phyloP scores from a whole-genome alignment of 2,329 filamentous ascomycete species.

The Paramyrothecium sp. region DNA sequence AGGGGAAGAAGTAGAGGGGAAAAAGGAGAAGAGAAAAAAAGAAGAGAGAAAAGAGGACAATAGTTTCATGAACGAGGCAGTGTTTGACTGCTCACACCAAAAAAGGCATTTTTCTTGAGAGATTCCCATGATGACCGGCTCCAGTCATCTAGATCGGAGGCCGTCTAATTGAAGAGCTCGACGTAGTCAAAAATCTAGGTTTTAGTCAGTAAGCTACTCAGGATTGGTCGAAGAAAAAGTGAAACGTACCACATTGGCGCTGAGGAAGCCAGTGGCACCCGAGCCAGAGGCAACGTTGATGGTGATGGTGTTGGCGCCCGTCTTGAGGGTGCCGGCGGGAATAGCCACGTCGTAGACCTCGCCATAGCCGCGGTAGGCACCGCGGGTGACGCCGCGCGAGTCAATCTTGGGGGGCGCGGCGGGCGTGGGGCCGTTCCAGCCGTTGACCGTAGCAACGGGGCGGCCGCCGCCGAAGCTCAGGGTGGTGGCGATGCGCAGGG shows the following conservation, averaged over 20 bases:
- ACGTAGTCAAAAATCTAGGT: slow-evolving; percentile 21
- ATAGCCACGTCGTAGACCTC: slow-evolving; percentile 64
- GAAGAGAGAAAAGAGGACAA: too few species aligned
- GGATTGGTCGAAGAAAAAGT: too few species aligned
- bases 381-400: slow-evolving; percentile 63
- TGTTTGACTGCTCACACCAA: too few species aligned
- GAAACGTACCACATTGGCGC: slow-evolving; percentile 48
- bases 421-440: slow-evolving; percentile 46
- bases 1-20: too few species aligned
- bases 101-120: too few species aligned
- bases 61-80: too few species aligned
- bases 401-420: slow-evolving; percentile 61
- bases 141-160: neutral
- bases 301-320: slow-evolving; percentile 63
- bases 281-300: slow-evolving; percentile 60
- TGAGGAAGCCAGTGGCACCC: slow-evolving; percentile 51
- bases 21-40: slow-evolving; percentile 8
- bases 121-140: neutral
- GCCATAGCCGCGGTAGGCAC: slow-evolving; percentile 61
- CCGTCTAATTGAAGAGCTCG: slow-evolving; percentile 19
- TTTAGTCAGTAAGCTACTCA: neutral
- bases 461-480: slow-evolving; percentile 59
- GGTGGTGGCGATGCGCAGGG: slow-evolving; percentile 64
- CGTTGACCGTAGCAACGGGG: slow-evolving; percentile 57
- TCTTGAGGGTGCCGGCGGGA: slow-evolving; percentile 55